Base-by-base conservation (phyloP, 768 basidiomycete species). In the Neoboletus subvelutipes region DNA sequence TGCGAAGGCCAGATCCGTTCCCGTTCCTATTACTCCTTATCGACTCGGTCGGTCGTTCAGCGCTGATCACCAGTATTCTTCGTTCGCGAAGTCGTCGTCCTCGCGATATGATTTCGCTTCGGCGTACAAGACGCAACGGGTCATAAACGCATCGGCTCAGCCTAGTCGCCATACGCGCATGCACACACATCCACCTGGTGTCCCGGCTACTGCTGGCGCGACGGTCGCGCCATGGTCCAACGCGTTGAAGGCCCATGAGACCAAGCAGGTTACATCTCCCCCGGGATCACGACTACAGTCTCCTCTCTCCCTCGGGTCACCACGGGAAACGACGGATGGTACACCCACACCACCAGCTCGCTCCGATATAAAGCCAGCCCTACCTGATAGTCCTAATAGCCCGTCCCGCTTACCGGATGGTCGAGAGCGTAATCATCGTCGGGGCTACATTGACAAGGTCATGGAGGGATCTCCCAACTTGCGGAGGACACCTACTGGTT, bases 81-180 rank as follows among this genome's bases (percentile, higher is more conserved):
- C 62, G 24, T 62, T 71, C 15, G 73, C 71, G 18, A 67, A 73
- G 22, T 75, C 83, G 2, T 72, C 83, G 46, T 75, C 82, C 1
- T 70, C 80, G 20, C 78, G 85, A 47, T 85, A 90, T 64, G 83
- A 87, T 64, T 81, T 86, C 49, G 71, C 75, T 2, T 68, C 76
- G 11, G 83, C 85, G 2, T 64, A 78, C 53, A 82, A 80, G 69
- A 74, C 69, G 20, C 75, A 80, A 17, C 45, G 54, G 64, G 13
- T 64, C 18, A 59, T 42, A 49, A 45, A 57, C 10, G 29, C 62
- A 4, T 29, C 48, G 5, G 36, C 52, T 43, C 48, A 52, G 20
- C 40, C 51, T 28, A 50, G 1, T 24, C 58, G 62, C 6, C 78
- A 76, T 49, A 34, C 56, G 24, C 76, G 85, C 56, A 80, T 76